Conservation (phyloP, 108 stramenopile species). For the Pseudonitzschia pungens region DNA sequence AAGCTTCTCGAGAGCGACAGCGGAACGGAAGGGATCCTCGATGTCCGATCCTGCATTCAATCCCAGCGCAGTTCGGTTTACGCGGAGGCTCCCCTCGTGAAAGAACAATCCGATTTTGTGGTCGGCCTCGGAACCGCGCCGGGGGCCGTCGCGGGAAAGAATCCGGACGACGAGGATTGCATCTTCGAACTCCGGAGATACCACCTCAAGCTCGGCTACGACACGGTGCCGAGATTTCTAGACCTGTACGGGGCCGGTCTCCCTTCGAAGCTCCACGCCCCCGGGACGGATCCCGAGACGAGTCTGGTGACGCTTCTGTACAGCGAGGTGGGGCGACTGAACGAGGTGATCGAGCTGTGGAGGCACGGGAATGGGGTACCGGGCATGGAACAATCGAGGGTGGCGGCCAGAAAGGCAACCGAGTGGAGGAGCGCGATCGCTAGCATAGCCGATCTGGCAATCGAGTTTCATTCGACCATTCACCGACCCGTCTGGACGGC, state of each 20-base stretch:
- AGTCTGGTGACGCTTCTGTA: conserved; percentile 54
- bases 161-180: not conserved
- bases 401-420: conserved; percentile 47
- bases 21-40: conserved; percentile 29
- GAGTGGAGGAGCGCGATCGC: conserved; percentile 64
- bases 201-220: conserved; percentile 67
- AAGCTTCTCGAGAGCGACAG: conserved; percentile 19
- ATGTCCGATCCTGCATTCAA: not conserved
- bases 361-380: conserved; percentile 59
- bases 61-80: conserved; percentile 54
- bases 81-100: conserved; percentile 54
- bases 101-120: conserved; percentile 6
- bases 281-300: conserved; percentile 59
- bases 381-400: conserved; percentile 63
- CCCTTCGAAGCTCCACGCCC: conserved; percentile 53
- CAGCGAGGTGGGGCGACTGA: conserved; percentile 60
- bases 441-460: conserved; percentile 60
- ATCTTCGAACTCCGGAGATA: conserved; percentile 70
- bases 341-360: conserved; percentile 78
- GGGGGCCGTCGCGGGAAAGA: not conserved
- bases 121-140: not conserved
- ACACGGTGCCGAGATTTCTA: conserved; percentile 67
- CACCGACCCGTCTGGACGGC: conserved; percentile 21
- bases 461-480: conserved; percentile 57
- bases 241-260: conserved; percentile 55